phyloP scores from a whole-genome alignment of 495 filamentous ascomycete genomes.

The Coniosporium apollinis region DNA sequence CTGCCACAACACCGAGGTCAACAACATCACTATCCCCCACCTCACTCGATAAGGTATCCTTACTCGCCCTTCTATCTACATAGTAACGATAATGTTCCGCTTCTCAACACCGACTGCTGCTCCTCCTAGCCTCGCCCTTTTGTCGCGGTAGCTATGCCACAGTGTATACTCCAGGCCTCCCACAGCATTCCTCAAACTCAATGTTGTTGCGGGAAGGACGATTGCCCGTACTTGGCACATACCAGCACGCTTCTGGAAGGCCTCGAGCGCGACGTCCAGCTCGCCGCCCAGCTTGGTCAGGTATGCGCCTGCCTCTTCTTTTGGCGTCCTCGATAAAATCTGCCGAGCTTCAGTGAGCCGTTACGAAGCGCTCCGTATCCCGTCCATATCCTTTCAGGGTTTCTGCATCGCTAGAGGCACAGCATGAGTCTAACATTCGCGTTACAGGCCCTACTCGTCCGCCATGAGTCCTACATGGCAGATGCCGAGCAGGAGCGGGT shows the following conservation, averaged over 20 bases:
- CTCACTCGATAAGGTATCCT: too few species aligned
- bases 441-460: conserved; percentile 72
- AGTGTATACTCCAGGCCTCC: too few species aligned
- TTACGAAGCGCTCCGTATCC: background rate
- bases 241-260: conserved; percentile 56
- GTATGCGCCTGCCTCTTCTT: conserved; percentile 29
- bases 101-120: too few species aligned
- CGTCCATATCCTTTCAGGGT: background rate
- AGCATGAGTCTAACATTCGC: conserved; percentile 48
- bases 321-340: background rate
- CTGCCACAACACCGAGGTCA: too few species aligned
- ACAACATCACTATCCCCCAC: too few species aligned
- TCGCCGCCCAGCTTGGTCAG: conserved; percentile 76
- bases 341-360: too few species aligned
- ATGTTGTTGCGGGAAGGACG: conserved; percentile 73
- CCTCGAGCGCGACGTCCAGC: conserved; percentile 71
- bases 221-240: conserved; percentile 65
- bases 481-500: conserved; percentile 71
- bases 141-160: too few species aligned
- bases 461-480: conserved; percentile 84
- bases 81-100: too few species aligned
- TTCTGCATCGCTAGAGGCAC: background rate
- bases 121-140: too few species aligned
- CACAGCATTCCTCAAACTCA: conserved; percentile 12
- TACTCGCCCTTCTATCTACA: too few species aligned